phyloP scores from a whole-genome alignment of 1,139 yeast genomes.

The Blastobotrys indianensis region DNA sequence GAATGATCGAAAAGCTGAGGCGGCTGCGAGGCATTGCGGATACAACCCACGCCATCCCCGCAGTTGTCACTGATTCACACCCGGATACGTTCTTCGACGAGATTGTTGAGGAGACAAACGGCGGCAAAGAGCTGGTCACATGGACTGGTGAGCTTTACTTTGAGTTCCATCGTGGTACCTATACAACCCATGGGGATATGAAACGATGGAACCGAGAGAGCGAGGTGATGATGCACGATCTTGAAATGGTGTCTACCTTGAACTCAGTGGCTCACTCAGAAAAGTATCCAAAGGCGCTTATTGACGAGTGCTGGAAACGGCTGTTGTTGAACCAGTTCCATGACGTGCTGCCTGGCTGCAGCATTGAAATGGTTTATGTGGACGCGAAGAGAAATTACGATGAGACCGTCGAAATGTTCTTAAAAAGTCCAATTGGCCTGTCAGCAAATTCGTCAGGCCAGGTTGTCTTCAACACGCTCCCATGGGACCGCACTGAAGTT shows the following conservation, averaged over 20 bases:
- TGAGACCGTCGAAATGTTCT: constrained; percentile 32
- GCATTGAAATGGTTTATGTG: constrained; percentile 90
- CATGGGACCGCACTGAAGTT: constrained; percentile 62
- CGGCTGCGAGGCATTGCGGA: constrained; percentile 84
- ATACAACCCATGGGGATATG: constrained; percentile 83
- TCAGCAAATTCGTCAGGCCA: no score
- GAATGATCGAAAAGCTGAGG: constrained; percentile 85
- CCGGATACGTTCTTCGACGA: constrained; percentile 74
- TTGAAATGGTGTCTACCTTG: constrained; percentile 75
- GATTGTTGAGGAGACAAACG: constrained; percentile 53
- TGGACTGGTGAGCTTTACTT: constrained; percentile 93
- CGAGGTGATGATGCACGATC: constrained; percentile 76
- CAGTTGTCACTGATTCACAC: constrained; percentile 67
- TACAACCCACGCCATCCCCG: constrained; percentile 65
- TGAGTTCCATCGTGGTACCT: constrained; percentile 95
- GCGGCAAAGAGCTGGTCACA: constrained; percentile 65
- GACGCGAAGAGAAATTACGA: constrained; percentile 79
- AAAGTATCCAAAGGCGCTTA: constrained; percentile 60
- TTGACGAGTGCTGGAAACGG: constrained; percentile 78
- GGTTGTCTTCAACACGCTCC: constrained; percentile 47
- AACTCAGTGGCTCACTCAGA: constrained; percentile 49
- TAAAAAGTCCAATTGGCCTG: no score
- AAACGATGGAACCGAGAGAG: constrained; percentile 71
- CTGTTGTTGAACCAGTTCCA: constrained; percentile 89
- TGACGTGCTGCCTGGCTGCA: constrained; percentile 93